Percentiles rank a stretch among this genome's conserved stretches.
Conservation (phyloP, 106 monocot species). For the Alisma plantagoaquatica region DNA sequence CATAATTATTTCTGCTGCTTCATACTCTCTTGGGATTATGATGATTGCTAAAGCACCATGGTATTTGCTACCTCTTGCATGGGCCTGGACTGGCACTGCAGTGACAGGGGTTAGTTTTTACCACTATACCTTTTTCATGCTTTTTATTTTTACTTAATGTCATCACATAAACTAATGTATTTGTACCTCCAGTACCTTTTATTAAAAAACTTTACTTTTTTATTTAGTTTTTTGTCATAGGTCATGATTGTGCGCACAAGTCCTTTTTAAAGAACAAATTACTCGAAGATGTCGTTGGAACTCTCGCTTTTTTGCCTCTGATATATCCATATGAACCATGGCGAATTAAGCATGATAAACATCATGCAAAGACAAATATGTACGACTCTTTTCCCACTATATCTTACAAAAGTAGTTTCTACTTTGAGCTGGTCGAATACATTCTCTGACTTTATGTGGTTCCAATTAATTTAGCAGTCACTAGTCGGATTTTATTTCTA, state of each 20-base stretch:
- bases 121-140: neutral
- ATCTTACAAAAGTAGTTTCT: too few relatives aligned
- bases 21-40: constrained; percentile 71
- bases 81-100: constrained; percentile 98
- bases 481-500: too few relatives aligned
- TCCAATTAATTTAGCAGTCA: too few relatives aligned
- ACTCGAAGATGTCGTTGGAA: constrained; percentile 90
- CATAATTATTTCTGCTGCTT: constrained; percentile 65
- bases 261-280: constrained; percentile 96
- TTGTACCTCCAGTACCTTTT: constrained; percentile 4
- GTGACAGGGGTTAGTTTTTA: constrained; percentile 66
- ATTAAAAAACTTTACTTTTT: neutral
- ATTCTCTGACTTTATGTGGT: too few relatives aligned
- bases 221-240: constrained; percentile 94
- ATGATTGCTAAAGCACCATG: constrained; percentile 75
- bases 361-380: constrained; percentile 99
- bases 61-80: constrained; percentile 88
- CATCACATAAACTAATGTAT: neutral
- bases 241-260: constrained; percentile 97
- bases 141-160: neutral
- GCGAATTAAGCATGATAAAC: constrained; percentile 92
- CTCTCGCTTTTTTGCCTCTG: constrained; percentile 86
- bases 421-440: too few relatives aligned
- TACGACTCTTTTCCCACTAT: too few relatives aligned
- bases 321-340: constrained; percentile 99